Base-by-base conservation (phyloP, 108 stramenopile genomes). In the Cylindrotheca fusiformis region DNA sequence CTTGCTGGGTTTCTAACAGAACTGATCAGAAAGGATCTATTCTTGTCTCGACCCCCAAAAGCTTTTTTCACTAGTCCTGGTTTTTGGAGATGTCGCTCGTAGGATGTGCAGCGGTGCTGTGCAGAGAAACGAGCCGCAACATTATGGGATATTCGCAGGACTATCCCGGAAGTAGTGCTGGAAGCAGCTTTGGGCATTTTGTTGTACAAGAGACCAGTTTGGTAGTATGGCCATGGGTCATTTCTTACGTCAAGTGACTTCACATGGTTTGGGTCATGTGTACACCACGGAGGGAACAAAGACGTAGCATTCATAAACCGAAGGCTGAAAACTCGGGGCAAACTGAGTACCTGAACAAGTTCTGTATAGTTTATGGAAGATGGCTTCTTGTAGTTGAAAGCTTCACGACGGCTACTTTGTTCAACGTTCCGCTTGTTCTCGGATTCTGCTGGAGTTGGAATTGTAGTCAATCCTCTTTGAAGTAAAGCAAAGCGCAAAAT, bases 161-260 rank as follows among this genome's bases (percentile, higher is more conserved):
- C 58, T 4, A 73, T 36, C 14, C 72, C 77, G 28, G 77, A 67
- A n/a, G 61, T 20, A 10, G 77, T 78, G 28, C 68, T 64, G 17
- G 67, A 69, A 17, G 72, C 77, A 14, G 77, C 72, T 48, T 78
- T 78, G 32, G 52, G 71, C 25, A 55, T 68, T 44, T 78, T 78
- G 57, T 74, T 47, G 1, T 56, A 57, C 29, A 77, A 48, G 12
- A 77, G 57, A 3, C 75, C 75, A 24, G 45, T 20, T 45, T 45
- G 10, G 44, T 45, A n/a, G 36, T 41, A 41, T 41, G 14, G 10
- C 6, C 36, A 10, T 41, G 10, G 36, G 36, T 41, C 14, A 41
- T 14, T 41, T 10, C 10, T 6, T 41, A 14, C 14, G 6, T 14
- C 36, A 10, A 14, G 6, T 14, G 36, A 41, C 6, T 6, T 6